A percentile compares a stretch with the other conserved stretches of the same genome.
Evolutionary conservation across 2,329 filamentous ascomycete genomes (phyloP).

Genomic region (Pseudopithomyces maydicus): DNA sequence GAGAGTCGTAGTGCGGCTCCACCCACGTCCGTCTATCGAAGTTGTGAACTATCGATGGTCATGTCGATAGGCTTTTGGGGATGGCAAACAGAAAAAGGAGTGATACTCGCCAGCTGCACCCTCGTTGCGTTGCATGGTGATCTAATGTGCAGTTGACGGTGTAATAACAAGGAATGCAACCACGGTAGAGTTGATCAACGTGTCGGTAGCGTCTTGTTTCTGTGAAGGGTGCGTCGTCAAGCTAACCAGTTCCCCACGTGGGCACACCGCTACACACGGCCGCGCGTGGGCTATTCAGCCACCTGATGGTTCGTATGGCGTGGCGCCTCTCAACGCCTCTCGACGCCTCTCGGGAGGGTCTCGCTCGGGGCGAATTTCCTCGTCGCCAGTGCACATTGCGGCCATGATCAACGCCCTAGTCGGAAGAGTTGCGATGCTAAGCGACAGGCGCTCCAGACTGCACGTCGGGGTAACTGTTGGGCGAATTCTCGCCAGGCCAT

Average conservation of each 20-base stretch:
- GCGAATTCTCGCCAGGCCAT: conserved; percentile 11
- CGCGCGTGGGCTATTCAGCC: neutral
- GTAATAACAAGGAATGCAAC: neutral
- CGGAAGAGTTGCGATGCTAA: conserved; percentile 1
- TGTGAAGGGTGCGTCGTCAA: conserved; percentile 1
- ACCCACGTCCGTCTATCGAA: neutral
- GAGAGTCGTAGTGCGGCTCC: neutral
- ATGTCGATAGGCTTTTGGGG: neutral
- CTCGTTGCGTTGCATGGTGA: neutral
- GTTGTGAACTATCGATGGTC: neutral
- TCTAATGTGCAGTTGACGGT: too few relatives aligned
- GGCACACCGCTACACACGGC: conserved; percentile 7
- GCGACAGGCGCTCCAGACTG: neutral
- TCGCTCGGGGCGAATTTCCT: neutral
- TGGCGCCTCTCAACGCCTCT: conserved; percentile 1
- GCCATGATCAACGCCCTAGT: neutral
- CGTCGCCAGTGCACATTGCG: neutral
- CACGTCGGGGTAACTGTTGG: conserved; percentile 15
- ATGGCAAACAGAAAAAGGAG: neutral
- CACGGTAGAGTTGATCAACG: neutral
- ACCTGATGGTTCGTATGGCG: neutral
- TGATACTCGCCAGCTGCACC: neutral
- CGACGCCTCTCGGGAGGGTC: too few relatives aligned
- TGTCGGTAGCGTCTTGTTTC: neutral
- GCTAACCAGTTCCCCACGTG: conserved; percentile 19